Conservation (phyloP, 768 basidiomycete genomes). For the Phylloporus arenicola region DNA sequence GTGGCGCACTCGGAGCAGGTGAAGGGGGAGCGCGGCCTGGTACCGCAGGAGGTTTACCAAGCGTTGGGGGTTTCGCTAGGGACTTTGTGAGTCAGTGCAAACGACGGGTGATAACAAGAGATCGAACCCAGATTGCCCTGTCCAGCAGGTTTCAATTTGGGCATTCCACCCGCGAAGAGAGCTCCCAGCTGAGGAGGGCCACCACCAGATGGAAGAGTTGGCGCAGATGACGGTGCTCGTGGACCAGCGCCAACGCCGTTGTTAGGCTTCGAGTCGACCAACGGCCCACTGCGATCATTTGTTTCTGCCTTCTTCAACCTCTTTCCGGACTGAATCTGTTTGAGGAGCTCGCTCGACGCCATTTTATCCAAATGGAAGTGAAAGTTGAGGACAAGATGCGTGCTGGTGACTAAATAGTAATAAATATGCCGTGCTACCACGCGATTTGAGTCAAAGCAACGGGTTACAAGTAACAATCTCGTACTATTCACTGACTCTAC, state of each 20-base stretch:
- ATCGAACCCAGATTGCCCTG: constrained; percentile 49
- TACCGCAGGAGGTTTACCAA: constrained; percentile 64
- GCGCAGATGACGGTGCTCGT: constrained; percentile 18
- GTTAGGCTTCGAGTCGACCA: constrained; percentile 44
- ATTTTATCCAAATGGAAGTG: constrained; percentile 30
- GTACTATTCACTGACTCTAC: not conserved
- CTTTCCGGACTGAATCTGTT: constrained; percentile 80
- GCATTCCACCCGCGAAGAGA: constrained; percentile 88
- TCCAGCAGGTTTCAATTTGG: constrained; percentile 81
- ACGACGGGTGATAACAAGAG: constrained; percentile 5
- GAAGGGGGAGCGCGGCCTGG: constrained; percentile 45
- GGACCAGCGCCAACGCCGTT: constrained; percentile 37
- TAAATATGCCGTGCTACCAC: constrained; percentile 7
- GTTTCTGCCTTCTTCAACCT: constrained; percentile 78
- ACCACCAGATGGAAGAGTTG: constrained; percentile 24
- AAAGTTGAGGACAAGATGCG: not conserved
- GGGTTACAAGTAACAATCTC: not conserved
- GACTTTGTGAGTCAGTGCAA: constrained; percentile 6
- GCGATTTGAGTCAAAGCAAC: not conserved
- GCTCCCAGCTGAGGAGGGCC: constrained; percentile 78
- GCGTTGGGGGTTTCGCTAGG: constrained; percentile 53
- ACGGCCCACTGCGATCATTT: constrained; percentile 73
- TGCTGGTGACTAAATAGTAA: constrained; percentile 9
- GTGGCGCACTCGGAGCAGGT: constrained; percentile 21
- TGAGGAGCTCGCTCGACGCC: constrained; percentile 72